Conservation (phyloP, 129 eudicot species). For the Helichrysum umbraculigerum region DNA sequence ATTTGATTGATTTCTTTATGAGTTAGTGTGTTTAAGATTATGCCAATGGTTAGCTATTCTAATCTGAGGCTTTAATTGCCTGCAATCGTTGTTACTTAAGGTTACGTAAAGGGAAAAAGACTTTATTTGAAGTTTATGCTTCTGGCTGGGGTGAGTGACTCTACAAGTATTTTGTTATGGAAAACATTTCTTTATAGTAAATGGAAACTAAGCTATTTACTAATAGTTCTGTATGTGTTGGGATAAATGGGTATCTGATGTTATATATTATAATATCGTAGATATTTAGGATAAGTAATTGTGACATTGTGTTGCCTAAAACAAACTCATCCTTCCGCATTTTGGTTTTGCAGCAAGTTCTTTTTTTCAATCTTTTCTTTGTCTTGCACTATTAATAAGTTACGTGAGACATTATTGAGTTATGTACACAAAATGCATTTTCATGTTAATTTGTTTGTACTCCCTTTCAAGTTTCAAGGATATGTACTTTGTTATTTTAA, state of each 20-base stretch:
- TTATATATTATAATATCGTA: background rate
- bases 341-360: background rate
- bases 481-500: background rate
- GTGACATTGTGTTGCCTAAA: background rate
- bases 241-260: background rate
- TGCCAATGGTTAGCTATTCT: background rate
- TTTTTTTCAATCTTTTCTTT: background rate
- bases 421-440: background rate
- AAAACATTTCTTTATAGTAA: background rate
- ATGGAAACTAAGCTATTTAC: background rate
- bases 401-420: background rate
- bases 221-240: background rate
- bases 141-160: slow-evolving; percentile 4
- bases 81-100: background rate
- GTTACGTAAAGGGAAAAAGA: background rate
- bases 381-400: background rate
- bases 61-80: no score
- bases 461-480: slow-evolving; percentile 16
- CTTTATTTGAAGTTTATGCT: slow-evolving; percentile 1
- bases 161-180: background rate
- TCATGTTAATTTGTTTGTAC: background rate
- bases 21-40: background rate
- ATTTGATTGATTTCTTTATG: background rate
- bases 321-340: background rate
- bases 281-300: background rate